Percentiles rank a stretch among this genome's conserved stretches.
phyloP scores from a whole-genome alignment of 495 filamentous ascomycete species.

The Xylaria scruposa region DNA sequence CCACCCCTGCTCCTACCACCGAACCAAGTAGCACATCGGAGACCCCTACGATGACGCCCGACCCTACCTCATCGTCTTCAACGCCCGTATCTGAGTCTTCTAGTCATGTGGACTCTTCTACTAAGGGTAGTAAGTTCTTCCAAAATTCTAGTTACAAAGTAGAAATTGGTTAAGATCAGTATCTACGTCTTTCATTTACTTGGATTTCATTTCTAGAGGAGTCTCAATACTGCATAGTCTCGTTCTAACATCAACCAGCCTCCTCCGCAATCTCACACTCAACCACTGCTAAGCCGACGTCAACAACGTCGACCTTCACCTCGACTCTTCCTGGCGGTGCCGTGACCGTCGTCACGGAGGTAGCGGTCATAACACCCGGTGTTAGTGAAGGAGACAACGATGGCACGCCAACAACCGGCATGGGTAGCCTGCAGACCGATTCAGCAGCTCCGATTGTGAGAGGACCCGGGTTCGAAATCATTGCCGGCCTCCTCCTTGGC shows the following conservation, averaged over 20 bases:
- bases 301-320: constrained; percentile 43
- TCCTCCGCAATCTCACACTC: constrained; percentile 32
- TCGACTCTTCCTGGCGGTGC: constrained; percentile 48
- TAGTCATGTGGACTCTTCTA: constrained; percentile 5
- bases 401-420: constrained; percentile 27
- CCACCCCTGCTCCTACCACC: constrained; percentile 28
- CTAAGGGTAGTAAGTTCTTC: constrained; percentile 10
- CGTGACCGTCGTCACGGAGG: constrained; percentile 40
- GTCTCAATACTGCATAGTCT: background rate
- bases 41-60: background rate
- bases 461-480: constrained; percentile 29
- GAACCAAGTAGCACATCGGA: constrained; percentile 11
- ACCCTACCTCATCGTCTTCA: constrained; percentile 15
- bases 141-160: background rate
- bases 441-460: constrained; percentile 27
- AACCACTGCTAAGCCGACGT: constrained; percentile 29
- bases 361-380: constrained; percentile 36
- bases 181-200: background rate
- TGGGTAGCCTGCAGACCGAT: constrained; percentile 46
- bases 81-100: constrained; percentile 15
- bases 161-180: background rate
- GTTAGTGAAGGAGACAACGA: constrained; percentile 24
- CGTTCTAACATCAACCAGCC: constrained; percentile 27
- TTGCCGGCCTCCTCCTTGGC: constrained; percentile 40
- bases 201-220: background rate